Evolutionary conservation across 306 rosid species (phyloP), one percentile per base, ranked within the genome.

Genomic region (Carpinus viminea): DNA sequence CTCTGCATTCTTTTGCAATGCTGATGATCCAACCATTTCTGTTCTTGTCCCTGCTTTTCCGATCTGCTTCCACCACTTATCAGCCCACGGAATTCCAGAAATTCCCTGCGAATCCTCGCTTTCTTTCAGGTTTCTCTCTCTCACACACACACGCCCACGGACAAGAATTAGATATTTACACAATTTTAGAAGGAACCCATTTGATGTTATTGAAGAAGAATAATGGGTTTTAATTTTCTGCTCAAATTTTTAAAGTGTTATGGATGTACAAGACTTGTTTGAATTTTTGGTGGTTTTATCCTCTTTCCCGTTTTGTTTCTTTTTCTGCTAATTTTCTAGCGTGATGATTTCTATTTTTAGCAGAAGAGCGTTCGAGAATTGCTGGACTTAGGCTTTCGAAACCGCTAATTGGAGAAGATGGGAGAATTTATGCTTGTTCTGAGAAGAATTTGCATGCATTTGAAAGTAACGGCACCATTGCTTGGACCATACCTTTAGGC

Each of bases 391-490:
- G 82, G 82, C 92, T 92, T 77, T 90, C 88, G 1, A 89, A 82
- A 76, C 93, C 97, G 43, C 74, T 89, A 2, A 75, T 78, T 50
- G 91, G 92, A 74, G 87, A 87, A 61, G 84, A 87, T 82, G 93
- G 93, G 77, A 87, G 80, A 65, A 76, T 92, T 47, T 92, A 90
- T 53, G 76, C 76, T 60, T 90, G 97, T 72, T 90, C 91, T 46
- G 84, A 68, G 20, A 80, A 83, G 26, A 84, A 76, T 21, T 80
- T 92, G 11, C 85, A 82, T 5, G 89, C 91, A 20, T 92, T 92
- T 79, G 88, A 92, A 83, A 87, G 68, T 70, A 92, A 92, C 5
- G 97, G 93, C 11, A 78, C 88, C 36, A 85, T 90, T 78, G 86
- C 88, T 12, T 92, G 96, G 96, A 83, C 85, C 31, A 5, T 90